Base-by-base conservation (phyloP, 1,139 yeast genomes). In the Candida pseudocylindracea region DNA sequence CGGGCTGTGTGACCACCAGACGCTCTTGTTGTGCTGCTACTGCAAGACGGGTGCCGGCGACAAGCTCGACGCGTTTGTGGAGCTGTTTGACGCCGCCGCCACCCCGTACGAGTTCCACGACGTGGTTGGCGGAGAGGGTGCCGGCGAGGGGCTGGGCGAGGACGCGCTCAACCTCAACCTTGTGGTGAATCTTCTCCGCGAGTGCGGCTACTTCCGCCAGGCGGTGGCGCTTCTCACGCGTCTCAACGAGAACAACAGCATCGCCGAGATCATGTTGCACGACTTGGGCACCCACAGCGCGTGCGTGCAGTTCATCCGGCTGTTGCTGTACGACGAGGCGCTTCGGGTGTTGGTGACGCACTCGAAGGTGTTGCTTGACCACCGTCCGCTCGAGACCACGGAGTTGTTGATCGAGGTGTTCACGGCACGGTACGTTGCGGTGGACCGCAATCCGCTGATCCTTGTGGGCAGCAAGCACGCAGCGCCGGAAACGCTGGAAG, bases 331-430 rank as follows among this genome's bases (percentile, higher is more conserved):
- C 28, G 88, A 79, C 44, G 95, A 88, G 34, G 67, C 85, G 10
- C 54, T 85, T 28, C 57, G 85, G 31, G 72, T 80, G 12, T 54
- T 88, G 34, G 55, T 67, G 13, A 75, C 72, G 30, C 72, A 68
- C 44, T 72, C 92, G 3, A 69, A 79, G 37, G 49, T 55, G 1
- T 53, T 88, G 28, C 55, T 88, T 32, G 78, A 76, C 33, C 50
- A 60, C 33, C 54, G 69, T 31, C 96, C 98, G 0, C 66, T 76
- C 37, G 85, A 76, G 38, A 76, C 93, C 0, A 83, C 94, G 0
- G 73, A 74, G 30, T 51, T 88, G 30, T 57, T 85, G 35, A 85
- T 88, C 36, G 76, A 78, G 30, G 76, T 85, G 1, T 88, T 88
- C 47, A 85, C 96, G 0, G 96, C 96, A 0, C 70, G 67, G 36